phyloP scores from a whole-genome alignment of 371 early-diverging fungal species.

The Fennellomyces sp. region DNA sequence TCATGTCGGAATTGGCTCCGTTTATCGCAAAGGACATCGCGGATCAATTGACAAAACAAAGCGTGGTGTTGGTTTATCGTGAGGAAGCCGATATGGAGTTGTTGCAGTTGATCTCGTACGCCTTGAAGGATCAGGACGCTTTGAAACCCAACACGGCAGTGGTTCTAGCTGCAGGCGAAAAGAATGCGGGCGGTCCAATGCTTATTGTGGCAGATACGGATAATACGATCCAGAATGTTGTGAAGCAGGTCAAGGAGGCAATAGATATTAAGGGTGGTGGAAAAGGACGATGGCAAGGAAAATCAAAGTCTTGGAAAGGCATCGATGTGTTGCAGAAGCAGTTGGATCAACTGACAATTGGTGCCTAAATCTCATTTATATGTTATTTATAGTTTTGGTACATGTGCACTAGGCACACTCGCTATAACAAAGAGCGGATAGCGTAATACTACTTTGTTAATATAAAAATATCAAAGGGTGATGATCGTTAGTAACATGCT shows the following conservation, averaged over 20 bases:
- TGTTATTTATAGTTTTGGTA: too few species aligned
- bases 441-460: too few species aligned
- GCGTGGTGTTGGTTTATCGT: constrained; percentile 45
- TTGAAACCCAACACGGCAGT: constrained; percentile 22
- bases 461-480: too few species aligned
- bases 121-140: constrained; percentile 33
- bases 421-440: too few species aligned
- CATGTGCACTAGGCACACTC: too few species aligned
- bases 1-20: constrained; percentile 53
- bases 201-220: constrained; percentile 48
- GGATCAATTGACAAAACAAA: constrained; percentile 30
- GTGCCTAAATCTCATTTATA: too few species aligned
- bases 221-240: constrained; percentile 49
- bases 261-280: constrained; percentile 58
- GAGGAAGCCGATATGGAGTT: constrained; percentile 70
- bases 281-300: constrained; percentile 72
- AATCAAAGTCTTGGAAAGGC: constrained; percentile 58
- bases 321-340: constrained; percentile 29
- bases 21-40: constrained; percentile 44
- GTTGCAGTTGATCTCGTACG: constrained; percentile 33
- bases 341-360: constrained; percentile 3
- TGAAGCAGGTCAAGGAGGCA: constrained; percentile 32
- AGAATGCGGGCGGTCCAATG: constrained; percentile 56
- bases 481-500: too few species aligned
- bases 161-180: constrained; percentile 54